Evolutionary conservation across 2,329 filamentous ascomycete species (phyloP), one percentile per base, ranked within the genome.

Genomic region (Ceratocystis huliohia): DNA sequence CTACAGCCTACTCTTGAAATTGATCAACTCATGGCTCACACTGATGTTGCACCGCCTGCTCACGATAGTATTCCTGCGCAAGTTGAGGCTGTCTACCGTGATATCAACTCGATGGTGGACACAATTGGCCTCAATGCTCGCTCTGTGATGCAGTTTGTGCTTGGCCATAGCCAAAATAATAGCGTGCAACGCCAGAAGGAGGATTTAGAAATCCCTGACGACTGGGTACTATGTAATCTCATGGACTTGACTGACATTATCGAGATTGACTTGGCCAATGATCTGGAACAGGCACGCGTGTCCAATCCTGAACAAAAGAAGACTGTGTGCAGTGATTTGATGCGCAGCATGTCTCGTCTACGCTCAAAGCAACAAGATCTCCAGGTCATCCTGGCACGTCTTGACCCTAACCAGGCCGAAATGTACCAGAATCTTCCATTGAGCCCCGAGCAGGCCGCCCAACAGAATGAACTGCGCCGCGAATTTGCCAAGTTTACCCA

Each of bases 81-180:
- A 70, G 84, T 85, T 25, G 85, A 88, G 72, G 81, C 84, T 20
- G 78, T 88, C 1, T 94, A 89, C 74, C 83, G 88, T 57, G 89
- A 93, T 71, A 89, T 93, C 73, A 93, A 94, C 74, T 89, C 89
- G 13, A 99, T 97, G 94, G 86, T 99, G 56, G 91, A 96, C 71
- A 93, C 89, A 0, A 78, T 97, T 50, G 93, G 93, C 8, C 82
- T 96, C 63, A 97, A 97, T 73, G 85, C 80, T 10, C 79, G 83
- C 17, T 85, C 89, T 5, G 83, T 93, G 46, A 79, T 80, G 61
- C 78, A 79, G 10, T 88, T 87, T 69, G 80, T 92, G 56, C 80
- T 83, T 66, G 89, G 87, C 6, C 88, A 95, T 70, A 79, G 79
- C 10, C 78, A 84, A 63, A 78, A 81, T 64, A 77, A 83, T 45